These are phyloP conservation scores for Hortiboletus campestris DNA, from an alignment of 768 basidiomycete species.

Conservation along the genomic window DNA sequence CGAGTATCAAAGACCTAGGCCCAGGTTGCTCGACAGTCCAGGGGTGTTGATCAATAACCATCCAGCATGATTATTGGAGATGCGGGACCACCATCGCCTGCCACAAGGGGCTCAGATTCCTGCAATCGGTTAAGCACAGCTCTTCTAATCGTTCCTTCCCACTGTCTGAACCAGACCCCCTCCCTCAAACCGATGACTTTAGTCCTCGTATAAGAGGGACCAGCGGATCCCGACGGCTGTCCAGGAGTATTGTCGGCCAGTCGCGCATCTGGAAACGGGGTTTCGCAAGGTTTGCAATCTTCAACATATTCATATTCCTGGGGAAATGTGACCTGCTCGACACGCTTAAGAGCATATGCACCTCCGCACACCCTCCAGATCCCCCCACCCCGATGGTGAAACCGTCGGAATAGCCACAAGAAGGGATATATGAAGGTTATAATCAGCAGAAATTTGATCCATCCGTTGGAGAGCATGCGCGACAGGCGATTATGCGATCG, in stretches of 20 bases:
- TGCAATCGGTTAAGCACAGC: conserved; percentile 51
- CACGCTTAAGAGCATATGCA: conserved; percentile 67
- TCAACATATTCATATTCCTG: conserved; percentile 1
- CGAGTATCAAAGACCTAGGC: background rate
- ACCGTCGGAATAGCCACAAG: conserved; percentile 77
- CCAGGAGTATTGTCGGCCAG: background rate
- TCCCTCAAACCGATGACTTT: conserved; percentile 60
- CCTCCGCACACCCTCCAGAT: conserved; percentile 75
- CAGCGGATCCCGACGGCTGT: conserved; percentile 22
- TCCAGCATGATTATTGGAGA: conserved; percentile 23
- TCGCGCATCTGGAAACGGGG: conserved; percentile 1
- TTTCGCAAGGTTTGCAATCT: conserved; percentile 3
- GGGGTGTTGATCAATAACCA: conserved; percentile 14
- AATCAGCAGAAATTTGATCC: conserved; percentile 67
- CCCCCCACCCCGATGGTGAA: conserved; percentile 66
- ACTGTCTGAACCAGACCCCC: conserved; percentile 75
- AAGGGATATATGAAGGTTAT: conserved; percentile 74
- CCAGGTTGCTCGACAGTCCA: background rate
- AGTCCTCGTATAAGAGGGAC: conserved; percentile 32
- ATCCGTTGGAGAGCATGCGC: conserved; percentile 64
- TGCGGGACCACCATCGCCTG: conserved; percentile 21
- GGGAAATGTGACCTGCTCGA: conserved; percentile 16
- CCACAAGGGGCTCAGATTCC: conserved; percentile 32
- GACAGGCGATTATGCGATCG: conserved; percentile 68
- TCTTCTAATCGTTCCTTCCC: conserved; percentile 67